phyloP scores from a whole-genome alignment of 176 grass and related monocot genomes.

The Phragmites australis region DNA sequence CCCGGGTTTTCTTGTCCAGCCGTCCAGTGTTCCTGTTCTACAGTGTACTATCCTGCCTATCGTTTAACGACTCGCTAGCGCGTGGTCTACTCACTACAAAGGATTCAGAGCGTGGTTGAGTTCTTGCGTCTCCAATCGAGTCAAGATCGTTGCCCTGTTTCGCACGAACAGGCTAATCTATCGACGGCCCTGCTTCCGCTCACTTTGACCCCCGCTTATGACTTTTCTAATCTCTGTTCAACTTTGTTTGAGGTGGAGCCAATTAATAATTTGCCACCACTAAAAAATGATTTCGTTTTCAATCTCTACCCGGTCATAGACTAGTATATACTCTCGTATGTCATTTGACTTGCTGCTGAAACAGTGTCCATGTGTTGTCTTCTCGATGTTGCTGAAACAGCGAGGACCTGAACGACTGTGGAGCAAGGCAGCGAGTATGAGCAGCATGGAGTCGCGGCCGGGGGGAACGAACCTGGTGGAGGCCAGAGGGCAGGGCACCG shows the following conservation, averaged over 20 bases:
- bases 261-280: no score
- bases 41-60: no score
- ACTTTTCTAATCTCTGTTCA: not conserved
- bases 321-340: no score
- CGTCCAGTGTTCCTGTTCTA: no score
- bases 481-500: constrained; percentile 29
- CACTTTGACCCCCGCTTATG: not conserved
- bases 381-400: constrained; percentile 7
- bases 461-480: constrained; percentile 46
- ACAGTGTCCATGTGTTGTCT: not conserved
- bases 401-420: not conserved
- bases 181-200: not conserved
- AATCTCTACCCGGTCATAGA: no score
- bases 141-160: not conserved
- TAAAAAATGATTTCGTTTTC: no score
- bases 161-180: not conserved
- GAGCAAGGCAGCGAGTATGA: not conserved
- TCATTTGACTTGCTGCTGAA: no score
- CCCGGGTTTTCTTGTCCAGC: constrained; percentile 14
- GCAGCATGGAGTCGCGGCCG: constrained; percentile 38
- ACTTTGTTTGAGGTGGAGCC: no score
- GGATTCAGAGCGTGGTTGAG: not conserved
- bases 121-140: not conserved
- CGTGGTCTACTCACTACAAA: not conserved
- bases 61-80: not conserved